Base-by-base conservation (phyloP, 768 basidiomycete genomes). In the Boletus bicolor region DNA sequence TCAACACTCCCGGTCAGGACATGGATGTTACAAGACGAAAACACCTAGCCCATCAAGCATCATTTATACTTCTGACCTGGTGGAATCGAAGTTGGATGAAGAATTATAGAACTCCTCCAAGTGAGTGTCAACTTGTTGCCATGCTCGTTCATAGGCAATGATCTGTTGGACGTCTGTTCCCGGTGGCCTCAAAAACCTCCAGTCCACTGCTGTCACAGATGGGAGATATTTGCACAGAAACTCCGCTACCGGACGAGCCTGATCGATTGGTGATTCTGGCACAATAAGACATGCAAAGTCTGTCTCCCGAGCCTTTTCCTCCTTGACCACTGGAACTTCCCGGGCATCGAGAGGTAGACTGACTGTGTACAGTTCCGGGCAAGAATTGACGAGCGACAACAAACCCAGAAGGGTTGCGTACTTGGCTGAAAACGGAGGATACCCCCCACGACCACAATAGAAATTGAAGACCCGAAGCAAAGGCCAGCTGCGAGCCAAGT, bases 221-320 rank as follows among this genome's bases (percentile, higher is more conserved):
- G 51, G 59, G 24, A 58, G 30, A 26, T 54, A 37, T 12, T 45
- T 32, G 7, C 17, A 53, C 24, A 65, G n/a, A 43, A 58, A 62
- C 15, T 46, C 46, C 3, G 62, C 62, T 9, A 64, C 59, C 7
- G 52, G 52, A 21, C 26, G 28, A 1, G 58, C 47, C n/a, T 53
- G 10, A 6, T 46, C 37, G 32, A 64, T 55, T 0, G 62, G 63
- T 0, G 63, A 61, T 49, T 64, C 62, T 3, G 51, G 42, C n/a
- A 51, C 21, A 0, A 26, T 26, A 48, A 60, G 41, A 2, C 4
- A 21, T 2, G 8, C 12, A 30, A 63, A 50, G 7, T 38, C 2
- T 5, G 52, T 53, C 14, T 49, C 14, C 8, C 41, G 35, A 5
- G 47, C 17, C 5, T 42, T 30, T 24, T 35, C 17, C 2, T 44